phyloP scores from a whole-genome alignment of 257 asterid genomes.

The Leonotis leonurus region DNA sequence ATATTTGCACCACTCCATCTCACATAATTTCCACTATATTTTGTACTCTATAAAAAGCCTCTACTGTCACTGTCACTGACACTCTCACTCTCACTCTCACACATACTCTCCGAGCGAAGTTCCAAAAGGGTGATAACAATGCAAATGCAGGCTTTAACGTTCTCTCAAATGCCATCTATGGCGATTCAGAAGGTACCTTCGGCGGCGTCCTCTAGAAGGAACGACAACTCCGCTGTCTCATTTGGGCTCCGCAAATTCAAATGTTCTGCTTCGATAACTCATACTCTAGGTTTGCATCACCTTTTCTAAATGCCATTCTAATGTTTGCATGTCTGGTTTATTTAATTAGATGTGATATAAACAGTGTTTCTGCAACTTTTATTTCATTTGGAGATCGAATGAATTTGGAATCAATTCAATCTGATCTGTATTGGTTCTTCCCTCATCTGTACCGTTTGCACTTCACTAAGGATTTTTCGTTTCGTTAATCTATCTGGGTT shows the following conservation, averaged over 20 bases:
- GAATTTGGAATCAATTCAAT: not conserved
- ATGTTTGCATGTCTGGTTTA: not conserved
- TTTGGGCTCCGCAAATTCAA: conserved; percentile 24
- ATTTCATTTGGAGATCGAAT: not conserved
- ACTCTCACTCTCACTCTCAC: conserved; percentile 13
- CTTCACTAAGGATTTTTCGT: not conserved
- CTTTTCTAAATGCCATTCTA: not conserved
- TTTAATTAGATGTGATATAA: not conserved
- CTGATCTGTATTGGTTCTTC: not conserved
- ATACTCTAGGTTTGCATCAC: conserved; percentile 31
- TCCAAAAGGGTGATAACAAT: conserved; percentile 2
- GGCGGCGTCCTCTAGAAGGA: conserved; percentile 13
- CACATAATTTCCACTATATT: not conserved
- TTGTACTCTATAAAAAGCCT: not conserved
- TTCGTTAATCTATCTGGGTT: not conserved
- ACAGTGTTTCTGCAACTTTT: not conserved
- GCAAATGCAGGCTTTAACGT: conserved; percentile 38
- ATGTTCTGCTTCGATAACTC: conserved; percentile 33
- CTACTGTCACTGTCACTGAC: conserved; percentile 6
- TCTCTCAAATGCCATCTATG: conserved; percentile 24
- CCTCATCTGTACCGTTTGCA: not conserved
- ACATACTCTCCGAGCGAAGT: not conserved
- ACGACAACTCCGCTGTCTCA: conserved; percentile 17
- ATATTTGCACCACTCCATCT: not conserved
- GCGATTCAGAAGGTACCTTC: conserved; percentile 18